Conservation (phyloP, 2,329 filamentous ascomycete species). For the Orbilia ellipsospora region DNA sequence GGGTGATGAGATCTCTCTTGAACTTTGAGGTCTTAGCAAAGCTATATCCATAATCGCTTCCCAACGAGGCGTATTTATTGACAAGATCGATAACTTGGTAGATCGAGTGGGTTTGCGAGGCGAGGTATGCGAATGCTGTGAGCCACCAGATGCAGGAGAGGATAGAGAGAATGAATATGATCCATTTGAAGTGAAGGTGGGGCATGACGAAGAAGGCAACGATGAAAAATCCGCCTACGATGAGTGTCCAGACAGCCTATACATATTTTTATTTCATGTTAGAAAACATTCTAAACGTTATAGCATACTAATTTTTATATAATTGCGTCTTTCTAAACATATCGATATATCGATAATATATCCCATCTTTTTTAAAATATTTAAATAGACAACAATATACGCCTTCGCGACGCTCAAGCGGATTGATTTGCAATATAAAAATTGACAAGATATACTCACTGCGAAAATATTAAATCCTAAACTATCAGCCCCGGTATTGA, state of each 20-base stretch:
- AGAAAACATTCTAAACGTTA: background rate
- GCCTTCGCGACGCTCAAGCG: too few species aligned
- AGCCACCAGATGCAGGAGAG: slow-evolving; percentile 49
- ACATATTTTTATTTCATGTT: background rate
- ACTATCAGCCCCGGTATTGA: slow-evolving; percentile 11
- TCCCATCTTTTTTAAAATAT: too few species aligned
- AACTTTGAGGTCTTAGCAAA: slow-evolving; percentile 4
- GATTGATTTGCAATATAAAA: too few species aligned
- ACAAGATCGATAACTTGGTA: slow-evolving; percentile 32
- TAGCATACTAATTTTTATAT: background rate
- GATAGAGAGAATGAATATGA: slow-evolving; percentile 40
- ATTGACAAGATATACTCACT: slow-evolving; percentile 8
- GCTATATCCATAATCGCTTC: slow-evolving; percentile 1
- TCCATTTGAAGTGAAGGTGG: slow-evolving; percentile 38
- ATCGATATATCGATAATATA: too few species aligned
- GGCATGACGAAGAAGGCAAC: slow-evolving; percentile 34
- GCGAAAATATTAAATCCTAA: slow-evolving; percentile 46
- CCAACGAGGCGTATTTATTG: slow-evolving; percentile 14
- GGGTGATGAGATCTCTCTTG: slow-evolving; percentile 14
- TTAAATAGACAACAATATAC: too few species aligned
- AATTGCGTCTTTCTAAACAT: too few species aligned
- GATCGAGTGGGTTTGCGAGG: slow-evolving; percentile 30
- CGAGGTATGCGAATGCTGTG: slow-evolving; percentile 47
- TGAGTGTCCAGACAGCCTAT: slow-evolving; percentile 35
- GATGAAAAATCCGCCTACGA: slow-evolving; percentile 29